Evolutionary conservation across 1,284 basidiomycete species (phyloP), one percentile per base, ranked within the genome.

Genomic region (Flammula alnicola): DNA sequence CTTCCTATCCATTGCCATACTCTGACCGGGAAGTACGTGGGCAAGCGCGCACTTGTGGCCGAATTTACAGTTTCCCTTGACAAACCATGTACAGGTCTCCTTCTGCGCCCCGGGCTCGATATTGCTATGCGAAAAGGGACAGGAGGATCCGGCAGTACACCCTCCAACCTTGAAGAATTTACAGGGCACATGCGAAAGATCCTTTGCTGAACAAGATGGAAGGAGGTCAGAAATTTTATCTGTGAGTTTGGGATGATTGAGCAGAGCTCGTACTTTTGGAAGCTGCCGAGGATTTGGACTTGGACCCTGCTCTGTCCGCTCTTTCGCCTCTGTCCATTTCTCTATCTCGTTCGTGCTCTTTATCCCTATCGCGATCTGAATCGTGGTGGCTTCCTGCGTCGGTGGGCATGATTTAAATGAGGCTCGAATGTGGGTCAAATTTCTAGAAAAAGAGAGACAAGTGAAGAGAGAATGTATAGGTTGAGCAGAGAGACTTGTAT

Each of bases 11-110:
- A 98, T 97, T 9, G 89, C 83, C 84, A 95, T 86, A 58, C 83
- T 88, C 73, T 98, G 95, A 4, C 95, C 96, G 3, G 95, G 95
- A 3, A 96, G 78, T 45, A 98, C 80, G 66, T 98, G 96, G 1
- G 95, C 95, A 26, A 95, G 81, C 3, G 94, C 93, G 61, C 95
- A 98, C 66, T 98, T 98, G 77, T 98, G 95, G 7, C 91, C 95
- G 64, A 98, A 98, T 72, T 96, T 96, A 80, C 96, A 99, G 72
- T 93, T 96, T 2, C 96, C 93, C 70, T 92, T 92, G 49, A 92
- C 78, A 63, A 88, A 99, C 94, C 95, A 98, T 38, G 94, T 88
- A 66, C 96, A 99, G 42, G 91, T 81, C 62, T 96, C 93, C 69
- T 97, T 97, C 58, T 86, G 85, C 50, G 86, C 86, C 6, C 90